Evolutionary conservation across 495 filamentous ascomycete genomes (phyloP).

Genomic region (Talaromyces wortmannii): DNA sequence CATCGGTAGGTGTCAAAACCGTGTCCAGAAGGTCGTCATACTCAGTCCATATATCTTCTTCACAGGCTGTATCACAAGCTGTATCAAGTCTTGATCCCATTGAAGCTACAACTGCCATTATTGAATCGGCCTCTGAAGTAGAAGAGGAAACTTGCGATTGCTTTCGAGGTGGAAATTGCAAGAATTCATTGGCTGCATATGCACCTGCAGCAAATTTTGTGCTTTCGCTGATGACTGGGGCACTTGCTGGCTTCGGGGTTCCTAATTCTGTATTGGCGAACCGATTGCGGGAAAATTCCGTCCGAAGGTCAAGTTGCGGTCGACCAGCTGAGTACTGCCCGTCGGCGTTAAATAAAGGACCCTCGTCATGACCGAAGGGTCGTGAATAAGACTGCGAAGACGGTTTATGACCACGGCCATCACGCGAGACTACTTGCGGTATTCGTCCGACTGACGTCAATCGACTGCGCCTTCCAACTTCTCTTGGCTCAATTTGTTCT

Average conservation of each 20-base stretch:
- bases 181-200: constrained; percentile 48
- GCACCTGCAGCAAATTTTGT: constrained; percentile 31
- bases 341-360: constrained; percentile 14
- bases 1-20: constrained; percentile 46
- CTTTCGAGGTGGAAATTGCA: constrained; percentile 66
- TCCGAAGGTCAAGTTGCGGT: constrained; percentile 18
- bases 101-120: constrained; percentile 49
- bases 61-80: constrained; percentile 50
- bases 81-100: constrained; percentile 51
- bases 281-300: constrained; percentile 11
- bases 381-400: constrained; percentile 81
- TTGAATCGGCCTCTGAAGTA: constrained; percentile 49
- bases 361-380: constrained; percentile 54
- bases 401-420: constrained; percentile 60
- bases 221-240: constrained; percentile 20
- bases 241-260: constrained; percentile 30
- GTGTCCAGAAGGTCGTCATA: constrained; percentile 86
- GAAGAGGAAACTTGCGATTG: constrained; percentile 62
- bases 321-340: constrained; percentile 12
- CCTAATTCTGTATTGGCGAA: constrained; percentile 17
- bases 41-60: constrained; percentile 93
- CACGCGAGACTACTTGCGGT: constrained; percentile 71
- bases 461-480: constrained; percentile 26
- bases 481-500: constrained; percentile 15
- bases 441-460: constrained; percentile 85